Conservation (phyloP, 345 rosid genomes). For the Arabis alpina region DNA sequence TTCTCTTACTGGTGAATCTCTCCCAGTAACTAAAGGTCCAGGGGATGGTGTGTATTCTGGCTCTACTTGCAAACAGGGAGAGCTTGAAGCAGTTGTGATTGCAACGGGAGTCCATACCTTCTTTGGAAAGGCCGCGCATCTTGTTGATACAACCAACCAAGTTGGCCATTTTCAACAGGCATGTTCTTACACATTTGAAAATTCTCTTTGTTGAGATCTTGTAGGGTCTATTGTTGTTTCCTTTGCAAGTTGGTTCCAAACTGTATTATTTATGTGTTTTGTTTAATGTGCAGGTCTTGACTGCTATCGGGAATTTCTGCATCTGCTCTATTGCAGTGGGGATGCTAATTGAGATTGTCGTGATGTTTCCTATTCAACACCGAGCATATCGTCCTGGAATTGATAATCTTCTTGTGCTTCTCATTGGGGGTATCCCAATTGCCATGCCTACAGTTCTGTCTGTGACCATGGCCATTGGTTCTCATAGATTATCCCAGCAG, state of each 20-base stretch:
- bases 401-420: slow-evolving; percentile 97
- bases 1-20: slow-evolving; percentile 98
- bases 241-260: slow-evolving; percentile 12
- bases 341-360: slow-evolving; percentile 88
- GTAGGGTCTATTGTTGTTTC: slow-evolving; percentile 19
- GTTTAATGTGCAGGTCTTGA: slow-evolving; percentile 69
- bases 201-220: slow-evolving; percentile 2
- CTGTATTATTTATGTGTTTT: slow-evolving; percentile 13
- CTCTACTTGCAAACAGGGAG: slow-evolving; percentile 98
- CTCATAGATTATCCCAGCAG: slow-evolving; percentile 96
- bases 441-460: slow-evolving; percentile 99
- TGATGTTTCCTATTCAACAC: slow-evolving; percentile 97
- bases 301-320: slow-evolving; percentile 97
- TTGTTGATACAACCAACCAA: slow-evolving; percentile 97
- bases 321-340: slow-evolving; percentile 97
- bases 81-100: slow-evolving; percentile 93
- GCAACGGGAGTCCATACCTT: slow-evolving; percentile 98
- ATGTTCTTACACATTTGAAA: slow-evolving; percentile 31
- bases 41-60: slow-evolving; percentile 99
- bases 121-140: slow-evolving; percentile 98
- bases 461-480: slow-evolving; percentile 98
- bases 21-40: slow-evolving; percentile 94
- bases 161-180: slow-evolving; percentile 99
- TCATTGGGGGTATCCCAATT: slow-evolving; percentile 98
- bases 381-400: slow-evolving; percentile 94